These are phyloP conservation scores for Capsella rubella DNA, from an alignment of 441 rosid species.

Conservation along the genomic window DNA sequence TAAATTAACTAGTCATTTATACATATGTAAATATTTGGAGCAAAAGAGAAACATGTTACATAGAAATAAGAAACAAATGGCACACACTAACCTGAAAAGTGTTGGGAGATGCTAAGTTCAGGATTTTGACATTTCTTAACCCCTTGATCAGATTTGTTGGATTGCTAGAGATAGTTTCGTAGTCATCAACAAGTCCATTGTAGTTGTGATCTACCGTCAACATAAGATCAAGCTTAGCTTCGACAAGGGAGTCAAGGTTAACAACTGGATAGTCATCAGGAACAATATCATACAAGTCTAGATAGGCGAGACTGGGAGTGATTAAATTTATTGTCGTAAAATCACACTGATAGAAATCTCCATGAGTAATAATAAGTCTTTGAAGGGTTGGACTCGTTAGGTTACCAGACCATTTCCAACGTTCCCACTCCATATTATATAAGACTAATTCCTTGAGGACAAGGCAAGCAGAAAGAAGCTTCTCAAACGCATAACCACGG, in stretches of 20 bases:
- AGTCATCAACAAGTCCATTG: not conserved
- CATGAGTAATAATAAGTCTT: not conserved
- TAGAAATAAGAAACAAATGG: too few species aligned
- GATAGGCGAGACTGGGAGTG: too few species aligned
- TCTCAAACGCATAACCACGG: not conserved
- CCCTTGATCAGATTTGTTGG: not conserved
- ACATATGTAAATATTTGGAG: too few species aligned
- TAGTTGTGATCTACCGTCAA: not conserved
- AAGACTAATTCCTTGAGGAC: not conserved
- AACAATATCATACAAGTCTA: too few species aligned
- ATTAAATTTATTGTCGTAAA: too few species aligned
- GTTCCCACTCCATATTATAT: not conserved
- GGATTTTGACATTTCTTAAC: too few species aligned
- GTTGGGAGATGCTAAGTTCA: too few species aligned
- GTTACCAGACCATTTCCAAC: not conserved
- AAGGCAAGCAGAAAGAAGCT: conserved; percentile 8
- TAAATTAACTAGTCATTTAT: too few species aligned
- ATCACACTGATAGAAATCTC: too few species aligned
- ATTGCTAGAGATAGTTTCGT: not conserved
- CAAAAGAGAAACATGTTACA: too few species aligned
- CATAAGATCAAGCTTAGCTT: conserved; percentile 13
- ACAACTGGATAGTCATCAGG: not conserved
- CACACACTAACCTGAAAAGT: too few species aligned
- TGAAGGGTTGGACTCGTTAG: not conserved
- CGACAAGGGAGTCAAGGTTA: conserved; percentile 22